Base-by-base conservation (phyloP, 2,329 filamentous ascomycete genomes). In the Epichloe coenophiala region DNA sequence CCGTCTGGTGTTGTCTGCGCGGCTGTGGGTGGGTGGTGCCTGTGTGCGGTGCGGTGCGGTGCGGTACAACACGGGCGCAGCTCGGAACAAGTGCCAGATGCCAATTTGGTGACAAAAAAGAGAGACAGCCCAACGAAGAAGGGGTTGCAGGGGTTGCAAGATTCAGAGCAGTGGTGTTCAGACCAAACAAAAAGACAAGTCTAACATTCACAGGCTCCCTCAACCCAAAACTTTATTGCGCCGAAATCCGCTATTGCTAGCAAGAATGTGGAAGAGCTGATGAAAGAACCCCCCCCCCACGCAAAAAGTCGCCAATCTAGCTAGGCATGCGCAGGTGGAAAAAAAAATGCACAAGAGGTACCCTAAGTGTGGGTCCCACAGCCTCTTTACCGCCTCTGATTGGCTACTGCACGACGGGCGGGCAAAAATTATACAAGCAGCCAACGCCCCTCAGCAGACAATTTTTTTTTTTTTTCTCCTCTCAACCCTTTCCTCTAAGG, bases 381-480 rank as follows among this genome's bases (percentile, higher is more conserved):
- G 31, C 33, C 31, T 17, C 21, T 17, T 39, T 13, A n/a, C n/a
- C 39, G 35, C 33, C 38, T 37, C 48, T 57, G 51, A 60, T 60
- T 60, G 57, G 58, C 50, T 42, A 42, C 31, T 33, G 23, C 39
- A 12, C 19, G 12, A 42, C 51, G 54, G 51, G 50, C 54, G 45
- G 51, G 55, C 46, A 50, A 54, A 68, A 64, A 68, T 64, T 59
- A 58, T 62, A 63, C 60, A 64, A 59, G 57, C 60, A 56, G 57
- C 59, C 60, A 60, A 59, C 59, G 62, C 66, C 66, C 67, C 67
- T 68, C 65, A 57, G 58, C 60, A 59, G 55, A 64, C 59, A 62
- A 64, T 68, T 68, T 66, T 68, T 23, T 17, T 17, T 17, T 17
- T 67, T 64, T 61, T 27, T 2, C 58, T 59, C 47, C 50, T 47